Base-by-base conservation (phyloP, 306 rosid genomes). In the Corylus heterophylla region DNA sequence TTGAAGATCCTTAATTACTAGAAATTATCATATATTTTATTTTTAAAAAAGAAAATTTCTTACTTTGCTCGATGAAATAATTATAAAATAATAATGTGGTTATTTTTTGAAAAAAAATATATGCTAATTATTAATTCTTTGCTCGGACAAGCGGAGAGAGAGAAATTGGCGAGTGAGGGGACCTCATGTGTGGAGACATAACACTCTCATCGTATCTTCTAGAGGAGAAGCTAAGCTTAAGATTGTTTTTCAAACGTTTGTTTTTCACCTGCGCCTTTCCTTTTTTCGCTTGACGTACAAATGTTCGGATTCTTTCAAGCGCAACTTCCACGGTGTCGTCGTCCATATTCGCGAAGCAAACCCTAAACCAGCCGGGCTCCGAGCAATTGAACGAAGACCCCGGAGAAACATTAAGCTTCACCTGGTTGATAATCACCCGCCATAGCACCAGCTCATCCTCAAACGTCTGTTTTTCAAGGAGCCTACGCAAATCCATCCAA, bases 291-390 rank as follows among this genome's bases (percentile, higher is more conserved):
- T 72, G 9, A 12, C 88, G 79, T 4, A 91, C 90, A n/a, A 95
- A 88, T 2, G 69, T 72, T 25, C 89, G 61, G 52, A 95, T 91
- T 54, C 99, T 87, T 6, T 71, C 22, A 2, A 95, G 85, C 8
- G 98, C 97, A 47, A 93, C 71, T 5, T 88, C 86, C 16, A 95
- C 82, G 0, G 98, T 90, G 13, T 86, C 86, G 14, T 91, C 87
- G 47, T 95, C 97, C 92, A 93, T 89, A 70, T 95, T 95, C 1
- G 99, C 98, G 14, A 93, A 91, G 83, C 99, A 95, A 78, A 92
- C 99, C 84, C 99, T 82, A 74, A 80, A 95, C 99, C 99, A 95
- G 55, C 99, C 99, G 0, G 97, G 96, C 68, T 95, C 99, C 0
- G 62, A 48, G 61, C 97, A 92, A 10, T 83, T 83, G 74, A 91